Base-by-base conservation (phyloP, 495 filamentous ascomycete genomes). In the Aspergillus ellipticus region DNA sequence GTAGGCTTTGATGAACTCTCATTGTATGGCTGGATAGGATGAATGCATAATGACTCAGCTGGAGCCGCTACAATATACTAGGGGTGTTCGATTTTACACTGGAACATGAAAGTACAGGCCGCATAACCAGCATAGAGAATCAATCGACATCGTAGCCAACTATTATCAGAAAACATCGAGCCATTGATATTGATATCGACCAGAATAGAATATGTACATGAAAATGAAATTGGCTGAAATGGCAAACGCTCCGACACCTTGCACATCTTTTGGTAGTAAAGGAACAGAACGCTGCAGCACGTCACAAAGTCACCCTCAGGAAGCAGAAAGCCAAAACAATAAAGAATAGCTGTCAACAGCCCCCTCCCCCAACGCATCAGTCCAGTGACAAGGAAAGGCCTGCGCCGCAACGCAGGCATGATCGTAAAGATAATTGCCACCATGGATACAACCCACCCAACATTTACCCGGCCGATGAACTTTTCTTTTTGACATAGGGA, bases 221-320 rank as follows among this genome's bases (percentile, higher is more conserved):
- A 46, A 53, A 53, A 53, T 37, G 35, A 53, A 28, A 54, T 56
- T 26, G 39, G 61, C 54, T 53, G 50, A 53, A 57, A 61, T 49
- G 47, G 55, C 57, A 66, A 62, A 69, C 59, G 64, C 68, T 71
- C 63, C 65, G 62, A 68, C 59, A 63, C 69, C 69, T 68, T 67
- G 63, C 61, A 65, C 31, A 63, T 49, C 51, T 54, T 62, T 59
- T 57, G 42, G 49, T n/a, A 28, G 29, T n/a, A 63, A 26, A 42
- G 52, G 62, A 46, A 52, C 47, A 49, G 53, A 31, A 61, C 52
- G 64, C 64, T 67, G 57, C 60, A 56, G 49, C 46, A 50, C 24
- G 45, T 49, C 55, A 20, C 43, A 51, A 35, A 52, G 24, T 55
- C 52, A 42, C 24, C 41, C 17, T 29, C 17, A 19, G 22, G 56